Percentiles rank a stretch among this genome's conserved stretches.
phyloP scores from a whole-genome alignment of 441 rosid genomes.

The Pelargonium fulgidum region DNA sequence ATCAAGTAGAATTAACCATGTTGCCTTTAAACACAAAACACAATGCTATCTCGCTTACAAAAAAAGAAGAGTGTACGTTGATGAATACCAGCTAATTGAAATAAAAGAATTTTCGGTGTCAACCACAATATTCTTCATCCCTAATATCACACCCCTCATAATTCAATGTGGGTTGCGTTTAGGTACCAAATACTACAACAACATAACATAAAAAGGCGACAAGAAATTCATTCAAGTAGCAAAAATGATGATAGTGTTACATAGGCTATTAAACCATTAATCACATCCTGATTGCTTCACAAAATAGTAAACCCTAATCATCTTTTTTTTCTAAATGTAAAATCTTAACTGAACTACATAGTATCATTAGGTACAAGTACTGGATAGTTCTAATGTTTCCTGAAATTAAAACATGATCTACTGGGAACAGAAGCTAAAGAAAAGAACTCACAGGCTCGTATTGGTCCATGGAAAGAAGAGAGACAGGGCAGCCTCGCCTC shows the following conservation, averaged over 20 bases:
- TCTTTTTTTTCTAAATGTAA: neutral
- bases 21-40: neutral
- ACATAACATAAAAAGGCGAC: neutral
- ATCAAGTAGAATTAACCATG: neutral
- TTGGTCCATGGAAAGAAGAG: slow-evolving; percentile 48
- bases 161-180: neutral
- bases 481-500: slow-evolving; percentile 51
- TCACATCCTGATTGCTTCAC: neutral
- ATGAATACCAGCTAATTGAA: neutral
- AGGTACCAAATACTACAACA: neutral
- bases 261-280: neutral
- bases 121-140: neutral
- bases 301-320: neutral
- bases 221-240: neutral
- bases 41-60: neutral
- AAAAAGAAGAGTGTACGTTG: neutral
- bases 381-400: neutral
- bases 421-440: neutral
- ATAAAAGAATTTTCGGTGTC: neutral
- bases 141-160: neutral
- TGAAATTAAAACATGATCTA: too few species aligned
- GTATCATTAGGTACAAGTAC: neutral
- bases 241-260: neutral
- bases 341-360: neutral
- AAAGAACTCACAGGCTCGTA: slow-evolving; percentile 46